Base-by-base conservation (phyloP, 768 basidiomycete genomes). In the Rhodotorula kratochvilovae region DNA sequence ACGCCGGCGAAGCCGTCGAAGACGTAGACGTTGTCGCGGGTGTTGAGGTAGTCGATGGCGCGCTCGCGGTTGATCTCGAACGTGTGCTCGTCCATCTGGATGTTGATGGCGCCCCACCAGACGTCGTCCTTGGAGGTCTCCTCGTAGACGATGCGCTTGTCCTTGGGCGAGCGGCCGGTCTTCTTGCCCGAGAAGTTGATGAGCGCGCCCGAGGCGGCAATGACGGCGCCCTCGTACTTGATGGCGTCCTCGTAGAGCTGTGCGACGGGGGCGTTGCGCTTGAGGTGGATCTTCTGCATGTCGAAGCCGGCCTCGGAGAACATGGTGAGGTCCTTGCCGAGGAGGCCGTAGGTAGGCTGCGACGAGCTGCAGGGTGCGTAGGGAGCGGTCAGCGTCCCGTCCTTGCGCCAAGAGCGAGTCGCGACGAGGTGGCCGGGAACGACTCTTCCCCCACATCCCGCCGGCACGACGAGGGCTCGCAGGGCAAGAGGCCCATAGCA, bases 131-230 rank as follows among this genome's bases (percentile, higher is more conserved):
- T 96, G 82, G 87, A 89, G 63, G 91, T 89, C 77, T 98, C 94
- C 81, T 99, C 96, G 80, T 85, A 98, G 79, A 99, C 96, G 79
- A 99, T 97, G 72, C 96, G 93, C 86, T 98, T 99, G 87, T 99
- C 96, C 81, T 98, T 99, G 63, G 96, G 96, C 76, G 88, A 89
- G 60, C 96, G 86, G 66, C 96, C 96, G 5, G 96, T 98, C 85
- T 99, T 99, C 86, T 97, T 98, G 39, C 96, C 96, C 17, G 93
- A 96, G 79, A 98, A 99, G 86, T 99, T 99, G 88, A 99, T 99
- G 78, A 99, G 84, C 29, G 96, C 93, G 63, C 96, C 96, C 12
- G 88, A 90, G 42, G 90, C 88, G 65, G 96, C 94, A 83, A 99
- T 90, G 84, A 99, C 91, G 77, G 96, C 96, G 68, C 95, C 95